Evolutionary conservation across 129 eudicot species (phyloP), one percentile per base, ranked within the genome.

Genomic region (Ambrosia trifida): DNA sequence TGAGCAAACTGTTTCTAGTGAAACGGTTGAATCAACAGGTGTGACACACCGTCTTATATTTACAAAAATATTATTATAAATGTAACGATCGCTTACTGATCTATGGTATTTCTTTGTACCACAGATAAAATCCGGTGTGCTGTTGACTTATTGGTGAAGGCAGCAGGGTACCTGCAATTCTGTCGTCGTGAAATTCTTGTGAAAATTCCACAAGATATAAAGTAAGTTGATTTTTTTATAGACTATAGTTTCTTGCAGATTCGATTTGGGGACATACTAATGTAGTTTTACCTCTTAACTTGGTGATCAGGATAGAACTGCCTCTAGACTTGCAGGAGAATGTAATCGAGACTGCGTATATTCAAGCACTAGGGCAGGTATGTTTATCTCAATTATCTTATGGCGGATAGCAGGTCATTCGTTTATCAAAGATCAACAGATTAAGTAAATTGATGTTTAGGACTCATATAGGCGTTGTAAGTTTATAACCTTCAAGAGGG

Each of bases 361-460:
- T 82, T 87, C 95, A 93, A 87, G 96, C 90, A 53, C 75, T 93
- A 11, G 96, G 87, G 36, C 95, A 83, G 92, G 98, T 93, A 80
- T 60, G 10, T 40, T 24, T 36, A 32, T 43, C 51, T 38, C 33
- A 14, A 8, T 16, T 16, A 52, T 52, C n/a, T 46, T 46, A 11
- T 11, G 4, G 14, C 12, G 52, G 52, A 46, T 10, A 10, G 16
- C 32, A 2, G 6, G 5, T 51, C 58, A 51, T 51, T 51, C 11
- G 16, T 17, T 51, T 51, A 17, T 51, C n/a, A 11, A 1, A 41
- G 45, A 4, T 41, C 45, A 41, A 41, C 45, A 41, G 5, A 41
- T 44, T 41, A 41, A 41, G 45, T 41, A 41, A 41, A 41, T 41
- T 24, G n/a, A n/a, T n/a, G n/a, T n/a, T n/a, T n/a, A n/a, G n/a